These are phyloP conservation scores for Aspergillus sergii DNA, from an alignment of 2,329 filamentous ascomycete genomes.

Conservation along the genomic window DNA sequence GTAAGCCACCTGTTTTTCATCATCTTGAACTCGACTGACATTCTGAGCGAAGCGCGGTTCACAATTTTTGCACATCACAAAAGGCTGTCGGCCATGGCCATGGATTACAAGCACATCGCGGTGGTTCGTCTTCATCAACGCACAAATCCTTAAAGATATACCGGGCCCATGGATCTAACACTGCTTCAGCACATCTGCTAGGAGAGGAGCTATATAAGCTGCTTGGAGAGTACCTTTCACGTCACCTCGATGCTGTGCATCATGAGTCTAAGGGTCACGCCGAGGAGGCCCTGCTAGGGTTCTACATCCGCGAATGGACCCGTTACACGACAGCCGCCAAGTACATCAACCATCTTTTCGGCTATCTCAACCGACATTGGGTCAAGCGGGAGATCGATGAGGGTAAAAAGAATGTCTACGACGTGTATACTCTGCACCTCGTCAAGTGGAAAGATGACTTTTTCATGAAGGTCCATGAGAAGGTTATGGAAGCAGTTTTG, in stretches of 20 bases:
- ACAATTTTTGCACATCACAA: constrained; percentile 99
- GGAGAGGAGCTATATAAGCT: constrained; percentile 96
- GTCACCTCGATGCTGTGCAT: constrained; percentile 73
- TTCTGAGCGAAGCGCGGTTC: constrained; percentile 68
- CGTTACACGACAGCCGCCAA: constrained; percentile 94
- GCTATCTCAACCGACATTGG: constrained; percentile 97
- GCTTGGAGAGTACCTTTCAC: constrained; percentile 79
- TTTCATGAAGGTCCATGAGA: constrained; percentile 78
- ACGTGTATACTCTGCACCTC: constrained; percentile 95
- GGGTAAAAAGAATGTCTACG: constrained; percentile 96
- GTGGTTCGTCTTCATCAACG: constrained; percentile 58
- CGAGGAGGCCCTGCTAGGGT: constrained; percentile 85
- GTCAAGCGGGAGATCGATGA: constrained; percentile 99
- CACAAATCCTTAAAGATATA: not conserved
- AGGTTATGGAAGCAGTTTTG: constrained; percentile 93
- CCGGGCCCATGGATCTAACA: constrained; percentile 16
- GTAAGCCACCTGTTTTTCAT: constrained; percentile 48
- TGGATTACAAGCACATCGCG: constrained; percentile 64
- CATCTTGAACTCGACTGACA: constrained; percentile 20
- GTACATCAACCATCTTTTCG: constrained; percentile 96
- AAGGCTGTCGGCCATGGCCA: constrained; percentile 73
- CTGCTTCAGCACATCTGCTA: constrained; percentile 76
- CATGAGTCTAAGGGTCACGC: constrained; percentile 74
- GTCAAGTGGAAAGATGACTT: constrained; percentile 94
- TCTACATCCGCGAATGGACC: constrained; percentile 96